Evolutionary conservation across 2,329 filamentous ascomycete genomes (phyloP), one percentile per base, ranked within the genome.

Genomic region (Dothiorella sarmentorum): DNA sequence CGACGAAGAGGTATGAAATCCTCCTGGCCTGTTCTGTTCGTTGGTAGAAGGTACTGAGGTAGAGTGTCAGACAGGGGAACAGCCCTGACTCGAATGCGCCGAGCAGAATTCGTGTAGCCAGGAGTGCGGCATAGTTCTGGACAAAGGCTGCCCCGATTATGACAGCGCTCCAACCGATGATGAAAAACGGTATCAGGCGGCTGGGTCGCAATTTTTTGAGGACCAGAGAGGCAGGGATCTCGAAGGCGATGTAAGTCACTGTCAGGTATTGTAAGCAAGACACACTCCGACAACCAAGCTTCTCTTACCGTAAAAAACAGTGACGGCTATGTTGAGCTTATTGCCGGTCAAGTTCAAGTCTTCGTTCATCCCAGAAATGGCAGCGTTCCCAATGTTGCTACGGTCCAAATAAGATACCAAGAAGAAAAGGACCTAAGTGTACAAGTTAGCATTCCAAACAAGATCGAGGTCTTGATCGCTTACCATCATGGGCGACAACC

Each of bases 1-100:
- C 83, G 52, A 88, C 85, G 67, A 91, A 91, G 0, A 91, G 78
- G 64, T 89, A 91, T 1, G 86, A 87, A 3, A 90, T 85, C 2
- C 89, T 83, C 37, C 90, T 73, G 5, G 87, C 88, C 1, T 90
- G 80, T 71, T 91, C 88, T 27, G 81, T 79, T 67, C 87, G 88
- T 47, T 84, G 88, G 74, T 91, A 91, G 76, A 90, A 91, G 63
- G 90, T 82, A 0, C 88, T 90, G 17, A 91, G 78, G 64, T 90
- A 90, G n/a, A 87, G 73, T 4, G 82, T 85, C 63, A 88, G 73
- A 0, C 87, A 87, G 0, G 88, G 87, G 63, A 90, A 90, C 0
- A 90, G 74, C 0, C 87, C 87, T 0, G 86, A 86, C 72, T 90
- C 87, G 35, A 89, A 79, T 5, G 81, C 77, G 6, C 88, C 88